Evolutionary conservation across 2,329 filamentous ascomycete genomes (phyloP).

Genomic region (Ophiognomonia clavigignenti-juglandacearum): DNA sequence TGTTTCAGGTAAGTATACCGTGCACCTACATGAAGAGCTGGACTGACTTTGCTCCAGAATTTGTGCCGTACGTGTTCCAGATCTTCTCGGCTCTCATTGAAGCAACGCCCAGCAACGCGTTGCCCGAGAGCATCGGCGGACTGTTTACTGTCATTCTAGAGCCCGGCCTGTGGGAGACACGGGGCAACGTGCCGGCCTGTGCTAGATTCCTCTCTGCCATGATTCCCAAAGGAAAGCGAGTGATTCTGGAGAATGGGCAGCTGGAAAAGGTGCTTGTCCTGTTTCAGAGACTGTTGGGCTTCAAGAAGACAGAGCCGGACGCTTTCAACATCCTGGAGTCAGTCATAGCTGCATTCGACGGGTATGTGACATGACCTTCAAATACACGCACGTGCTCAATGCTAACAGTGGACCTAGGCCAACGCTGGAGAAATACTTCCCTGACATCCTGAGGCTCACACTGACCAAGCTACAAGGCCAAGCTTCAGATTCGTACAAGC

Average conservation of each 20-base stretch:
- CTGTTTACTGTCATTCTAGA: conserved; percentile 74
- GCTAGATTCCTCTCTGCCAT: conserved; percentile 80
- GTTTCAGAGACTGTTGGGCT: conserved; percentile 82
- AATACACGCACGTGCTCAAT: no score
- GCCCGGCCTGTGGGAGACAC: conserved; percentile 83
- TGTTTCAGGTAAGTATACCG: conserved; percentile 59
- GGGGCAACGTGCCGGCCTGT: conserved; percentile 88
- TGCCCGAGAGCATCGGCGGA: conserved; percentile 76
- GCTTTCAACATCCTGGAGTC: conserved; percentile 88
- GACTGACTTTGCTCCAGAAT: conserved; percentile 56
- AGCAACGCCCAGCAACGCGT: conserved; percentile 70
- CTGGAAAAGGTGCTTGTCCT: conserved; percentile 87
- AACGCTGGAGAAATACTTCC: conserved; percentile 70
- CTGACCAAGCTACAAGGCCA: conserved; percentile 69
- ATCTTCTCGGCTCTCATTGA: conserved; percentile 88
- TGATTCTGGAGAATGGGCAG: conserved; percentile 74
- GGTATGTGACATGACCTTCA: conserved; percentile 47
- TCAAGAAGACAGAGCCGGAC: conserved; percentile 78
- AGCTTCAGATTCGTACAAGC: conserved; percentile 71
- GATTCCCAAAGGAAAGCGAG: conserved; percentile 68
- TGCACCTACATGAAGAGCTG: background rate
- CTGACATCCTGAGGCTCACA: conserved; percentile 73
- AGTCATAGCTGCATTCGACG: conserved; percentile 67
- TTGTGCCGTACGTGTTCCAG: conserved; percentile 95
- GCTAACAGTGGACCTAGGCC: conserved; percentile 34